phyloP scores from a whole-genome alignment of 768 basidiomycete genomes.

The Agaricus blazei region DNA sequence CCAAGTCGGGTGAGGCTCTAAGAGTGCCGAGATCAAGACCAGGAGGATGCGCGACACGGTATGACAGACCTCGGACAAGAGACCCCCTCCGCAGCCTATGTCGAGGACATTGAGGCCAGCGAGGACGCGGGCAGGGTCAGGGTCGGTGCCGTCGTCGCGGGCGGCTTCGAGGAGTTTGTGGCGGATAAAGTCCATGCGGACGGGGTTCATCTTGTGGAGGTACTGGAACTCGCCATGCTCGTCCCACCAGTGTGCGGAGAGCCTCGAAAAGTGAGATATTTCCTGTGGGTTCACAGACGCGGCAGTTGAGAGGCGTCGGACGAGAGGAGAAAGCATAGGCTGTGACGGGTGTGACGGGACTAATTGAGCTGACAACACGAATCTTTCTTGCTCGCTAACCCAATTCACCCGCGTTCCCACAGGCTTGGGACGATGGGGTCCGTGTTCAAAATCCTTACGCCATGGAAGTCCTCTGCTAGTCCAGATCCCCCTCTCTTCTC shows the following conservation, averaged over 20 bases:
- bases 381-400: no score
- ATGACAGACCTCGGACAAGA: slow-evolving; percentile 76
- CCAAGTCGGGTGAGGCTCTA: slow-evolving; percentile 87
- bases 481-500: slow-evolving; percentile 2
- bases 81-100: slow-evolving; percentile 93
- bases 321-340: slow-evolving; percentile 7
- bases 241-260: slow-evolving; percentile 95
- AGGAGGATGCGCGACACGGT: background rate
- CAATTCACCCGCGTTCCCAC: background rate
- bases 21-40: background rate
- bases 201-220: slow-evolving; percentile 94
- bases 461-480: slow-evolving; percentile 2
- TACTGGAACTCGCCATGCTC: slow-evolving; percentile 86
- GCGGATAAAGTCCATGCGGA: slow-evolving; percentile 76
- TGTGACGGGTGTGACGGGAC: slow-evolving; percentile 3
- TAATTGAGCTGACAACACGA: no score
- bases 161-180: slow-evolving; percentile 64
- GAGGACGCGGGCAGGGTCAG: slow-evolving; percentile 36
- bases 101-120: slow-evolving; percentile 73
- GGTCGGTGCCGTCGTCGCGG: slow-evolving; percentile 45
- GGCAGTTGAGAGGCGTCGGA: slow-evolving; percentile 1
- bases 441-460: slow-evolving; percentile 9
- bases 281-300: slow-evolving; percentile 68
- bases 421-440: slow-evolving; percentile 11
- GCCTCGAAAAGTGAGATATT: slow-evolving; percentile 83